Evolutionary conservation across 2,329 filamentous ascomycete species (phyloP).

Genomic region (Cytospora leucostoma): DNA sequence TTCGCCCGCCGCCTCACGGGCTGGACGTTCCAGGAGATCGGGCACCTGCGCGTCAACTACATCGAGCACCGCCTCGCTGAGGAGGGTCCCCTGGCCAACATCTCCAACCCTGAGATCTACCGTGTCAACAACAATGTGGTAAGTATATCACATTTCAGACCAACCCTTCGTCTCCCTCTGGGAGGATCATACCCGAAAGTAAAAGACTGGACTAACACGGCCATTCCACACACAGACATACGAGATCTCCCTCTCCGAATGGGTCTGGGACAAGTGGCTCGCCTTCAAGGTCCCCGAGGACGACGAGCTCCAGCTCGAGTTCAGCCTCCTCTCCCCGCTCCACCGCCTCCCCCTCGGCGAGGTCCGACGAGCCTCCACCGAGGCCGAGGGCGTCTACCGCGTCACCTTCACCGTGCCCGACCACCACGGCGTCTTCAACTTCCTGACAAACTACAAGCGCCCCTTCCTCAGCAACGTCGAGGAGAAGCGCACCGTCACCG

Average conservation of each 20-base stretch:
- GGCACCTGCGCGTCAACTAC: conserved; percentile 81
- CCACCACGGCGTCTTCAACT: conserved; percentile 99
- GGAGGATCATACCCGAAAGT: neutral
- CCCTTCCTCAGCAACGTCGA: conserved; percentile 87
- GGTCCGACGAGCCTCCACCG: conserved; percentile 53
- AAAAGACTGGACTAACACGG: conserved; percentile 32
- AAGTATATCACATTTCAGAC: conserved; percentile 46
- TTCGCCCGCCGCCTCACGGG: conserved; percentile 83
- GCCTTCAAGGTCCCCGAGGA: conserved; percentile 70
- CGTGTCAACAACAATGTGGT: conserved; percentile 96
- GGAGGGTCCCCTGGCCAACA: conserved; percentile 49
- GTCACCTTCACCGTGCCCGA: conserved; percentile 82
- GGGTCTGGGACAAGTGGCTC: conserved; percentile 69
- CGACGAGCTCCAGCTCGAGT: conserved; percentile 89
- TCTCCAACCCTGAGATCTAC: conserved; percentile 84
- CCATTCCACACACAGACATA: conserved; percentile 63
- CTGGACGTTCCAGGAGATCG: conserved; percentile 96
- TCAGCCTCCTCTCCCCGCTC: conserved; percentile 98
- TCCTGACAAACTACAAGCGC: conserved; percentile 95
- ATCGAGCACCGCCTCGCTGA: conserved; percentile 75
- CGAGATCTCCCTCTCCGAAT: conserved; percentile 87
- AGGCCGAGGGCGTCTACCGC: conserved; percentile 69
- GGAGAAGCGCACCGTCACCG: conserved; percentile 92
- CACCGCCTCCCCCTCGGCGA: conserved; percentile 74
- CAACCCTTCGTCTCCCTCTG: too few species aligned